phyloP scores from a whole-genome alignment of 441 rosid species.

The Gossypium schwendimanii region DNA sequence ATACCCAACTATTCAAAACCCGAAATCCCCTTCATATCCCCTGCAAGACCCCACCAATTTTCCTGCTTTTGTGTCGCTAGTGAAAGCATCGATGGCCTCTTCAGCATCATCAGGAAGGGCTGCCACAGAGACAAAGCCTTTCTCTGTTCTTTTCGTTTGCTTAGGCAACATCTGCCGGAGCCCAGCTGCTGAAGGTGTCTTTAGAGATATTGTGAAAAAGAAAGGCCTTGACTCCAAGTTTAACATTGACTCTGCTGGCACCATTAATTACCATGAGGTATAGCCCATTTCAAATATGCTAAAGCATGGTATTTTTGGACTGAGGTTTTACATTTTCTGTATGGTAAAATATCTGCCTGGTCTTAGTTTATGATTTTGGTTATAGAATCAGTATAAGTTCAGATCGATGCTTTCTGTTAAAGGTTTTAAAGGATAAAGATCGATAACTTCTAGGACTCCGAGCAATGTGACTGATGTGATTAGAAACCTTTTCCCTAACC shows the following conservation, averaged over 20 bases:
- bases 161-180: conserved; percentile 90
- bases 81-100: conserved; percentile 42
- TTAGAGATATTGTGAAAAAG: conserved; percentile 65
- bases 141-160: conserved; percentile 76
- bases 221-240: conserved; percentile 60
- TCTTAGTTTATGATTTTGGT: background rate
- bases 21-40: background rate
- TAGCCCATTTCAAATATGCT: background rate
- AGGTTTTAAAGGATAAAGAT: background rate
- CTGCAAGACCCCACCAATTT: conserved; percentile 17
- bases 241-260: conserved; percentile 85
- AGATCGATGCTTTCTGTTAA: background rate
- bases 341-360: background rate
- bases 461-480: background rate
- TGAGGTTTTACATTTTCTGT: background rate
- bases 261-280: conserved; percentile 82
- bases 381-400: background rate
- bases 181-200: conserved; percentile 95
- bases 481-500: background rate
- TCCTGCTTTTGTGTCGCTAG: conserved; percentile 16
- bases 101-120: conserved; percentile 29
- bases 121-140: conserved; percentile 41
- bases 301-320: background rate
- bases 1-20: conserved; percentile 21
- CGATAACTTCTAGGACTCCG: background rate